phyloP scores from a whole-genome alignment of 768 basidiomycete genomes.

The Artomyces pyxidatus region DNA sequence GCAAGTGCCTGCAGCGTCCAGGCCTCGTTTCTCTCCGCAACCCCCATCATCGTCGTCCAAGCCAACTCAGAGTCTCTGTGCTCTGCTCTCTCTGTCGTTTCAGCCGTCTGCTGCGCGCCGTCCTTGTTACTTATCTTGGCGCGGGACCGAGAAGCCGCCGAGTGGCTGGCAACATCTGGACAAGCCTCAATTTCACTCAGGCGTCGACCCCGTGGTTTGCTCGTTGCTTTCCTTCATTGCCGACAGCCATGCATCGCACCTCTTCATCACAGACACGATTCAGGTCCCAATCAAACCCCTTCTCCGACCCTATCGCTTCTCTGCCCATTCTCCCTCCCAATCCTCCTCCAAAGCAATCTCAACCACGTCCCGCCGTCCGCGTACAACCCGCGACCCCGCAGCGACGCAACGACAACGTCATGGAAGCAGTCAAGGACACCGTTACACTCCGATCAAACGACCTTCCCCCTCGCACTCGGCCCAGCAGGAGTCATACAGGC shows the following conservation, averaged over 20 bases:
- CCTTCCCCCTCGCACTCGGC: conserved; percentile 36
- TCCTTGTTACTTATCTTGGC: not conserved
- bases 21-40: not conserved
- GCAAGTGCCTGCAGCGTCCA: no score
- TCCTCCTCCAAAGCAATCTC: conserved; percentile 27
- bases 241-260: not conserved
- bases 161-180: not conserved
- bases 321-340: conserved; percentile 30
- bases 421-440: conserved; percentile 63
- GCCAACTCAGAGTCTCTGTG: not conserved
- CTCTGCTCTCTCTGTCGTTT: no score
- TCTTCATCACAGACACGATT: not conserved
- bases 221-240: not conserved
- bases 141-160: not conserved
- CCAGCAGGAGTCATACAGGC: conserved; percentile 52
- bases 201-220: not conserved
- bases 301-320: conserved; percentile 21
- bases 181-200: not conserved
- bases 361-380: conserved; percentile 12
- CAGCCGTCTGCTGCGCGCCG: no score
- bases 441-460: conserved; percentile 45
- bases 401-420: conserved; percentile 35
- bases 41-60: not conserved
- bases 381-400: not conserved
- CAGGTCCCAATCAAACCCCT: conserved; percentile 20